phyloP scores from a whole-genome alignment of 495 filamentous ascomycete species.

The Geopyxis carbonaria region DNA sequence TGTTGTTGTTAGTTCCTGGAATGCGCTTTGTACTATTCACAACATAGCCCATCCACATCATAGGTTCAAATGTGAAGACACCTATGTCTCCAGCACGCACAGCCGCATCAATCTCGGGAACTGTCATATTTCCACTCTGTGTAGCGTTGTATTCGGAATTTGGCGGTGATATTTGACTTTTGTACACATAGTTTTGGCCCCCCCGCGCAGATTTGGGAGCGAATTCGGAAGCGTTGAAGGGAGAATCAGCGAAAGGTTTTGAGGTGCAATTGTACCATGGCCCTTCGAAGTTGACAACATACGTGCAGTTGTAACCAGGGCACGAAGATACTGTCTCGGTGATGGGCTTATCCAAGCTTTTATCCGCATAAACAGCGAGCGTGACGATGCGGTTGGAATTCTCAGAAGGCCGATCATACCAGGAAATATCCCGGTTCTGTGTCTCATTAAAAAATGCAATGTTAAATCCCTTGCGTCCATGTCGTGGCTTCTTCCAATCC shows the following conservation, averaged over 20 bases:
- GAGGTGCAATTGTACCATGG: slow-evolving; percentile 29
- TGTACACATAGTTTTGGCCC: neutral
- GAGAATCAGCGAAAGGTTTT: slow-evolving; percentile 1
- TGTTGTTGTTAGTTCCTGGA: slow-evolving; percentile 3
- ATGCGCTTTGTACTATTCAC: slow-evolving; percentile 23
- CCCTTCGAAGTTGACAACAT: slow-evolving; percentile 19
- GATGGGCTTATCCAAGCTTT: slow-evolving; percentile 11
- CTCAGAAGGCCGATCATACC: slow-evolving; percentile 27
- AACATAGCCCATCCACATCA: slow-evolving; percentile 28
- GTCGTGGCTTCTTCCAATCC: slow-evolving; percentile 13
- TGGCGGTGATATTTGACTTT: neutral
- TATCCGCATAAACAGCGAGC: slow-evolving; percentile 15
- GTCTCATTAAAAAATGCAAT: slow-evolving; percentile 28
- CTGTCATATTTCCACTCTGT: neutral
- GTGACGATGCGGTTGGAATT: slow-evolving; percentile 18
- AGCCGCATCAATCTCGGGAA: neutral
- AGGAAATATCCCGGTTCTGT: slow-evolving; percentile 12
- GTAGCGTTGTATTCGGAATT: neutral
- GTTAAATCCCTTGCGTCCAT: slow-evolving; percentile 18
- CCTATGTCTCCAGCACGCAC: slow-evolving; percentile 15
- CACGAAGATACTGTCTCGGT: slow-evolving; percentile 15
- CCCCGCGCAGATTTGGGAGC: neutral
- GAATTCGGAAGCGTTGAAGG: slow-evolving; percentile 1
- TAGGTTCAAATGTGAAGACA: slow-evolving; percentile 25
- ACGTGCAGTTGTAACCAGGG: slow-evolving; percentile 27